A percentile compares a stretch with the other conserved stretches of the same genome.
phyloP scores from a whole-genome alignment of 2,329 filamentous ascomycete species.

The Thyridium curvatum region DNA sequence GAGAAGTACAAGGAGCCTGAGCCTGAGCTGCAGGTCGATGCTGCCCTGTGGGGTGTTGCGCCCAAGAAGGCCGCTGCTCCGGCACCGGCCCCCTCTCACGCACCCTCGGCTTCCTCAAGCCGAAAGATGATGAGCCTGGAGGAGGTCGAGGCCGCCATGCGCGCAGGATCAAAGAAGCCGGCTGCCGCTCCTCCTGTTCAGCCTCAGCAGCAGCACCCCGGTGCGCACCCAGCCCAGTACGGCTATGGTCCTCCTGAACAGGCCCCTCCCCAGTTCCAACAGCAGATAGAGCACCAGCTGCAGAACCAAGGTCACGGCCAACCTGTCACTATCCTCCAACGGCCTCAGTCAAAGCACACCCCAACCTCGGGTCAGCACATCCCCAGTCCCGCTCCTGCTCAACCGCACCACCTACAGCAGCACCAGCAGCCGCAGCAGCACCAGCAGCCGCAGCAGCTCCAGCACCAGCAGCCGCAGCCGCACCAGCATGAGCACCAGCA shows the following conservation, averaged over 20 bases:
- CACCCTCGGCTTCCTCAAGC: constrained; percentile 20
- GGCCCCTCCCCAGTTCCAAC: constrained; percentile 10
- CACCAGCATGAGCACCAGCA: constrained; percentile 14
- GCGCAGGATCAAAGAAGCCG: constrained; percentile 56
- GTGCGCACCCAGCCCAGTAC: constrained; percentile 7
- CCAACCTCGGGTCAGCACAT: constrained; percentile 23
- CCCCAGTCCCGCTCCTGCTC: constrained; percentile 18
- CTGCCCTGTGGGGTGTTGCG: constrained; percentile 82
- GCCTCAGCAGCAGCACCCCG: constrained; percentile 19
- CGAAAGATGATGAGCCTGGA: constrained; percentile 92
- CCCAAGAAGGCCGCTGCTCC: constrained; percentile 45
- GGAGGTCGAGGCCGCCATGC: constrained; percentile 93
- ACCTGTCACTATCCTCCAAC: constrained; percentile 49
- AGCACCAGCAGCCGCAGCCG: constrained; percentile 15
- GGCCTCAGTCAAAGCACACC: constrained; percentile 38
- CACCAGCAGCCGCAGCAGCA: constrained; percentile 19
- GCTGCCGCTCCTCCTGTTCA: constrained; percentile 25
- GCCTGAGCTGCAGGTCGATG: constrained; percentile 86
- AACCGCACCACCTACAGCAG: constrained; percentile 13
- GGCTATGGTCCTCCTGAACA: constrained; percentile 8
- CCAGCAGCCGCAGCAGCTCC: constrained; percentile 14
- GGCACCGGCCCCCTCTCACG: constrained; percentile 14
- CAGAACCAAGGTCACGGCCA: constrained; percentile 34
- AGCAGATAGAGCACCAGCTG: constrained; percentile 4
- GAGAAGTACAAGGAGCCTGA: constrained; percentile 87